These are phyloP conservation scores for Neonothopanus nambi DNA, from an alignment of 1,284 basidiomycete species.

Conservation along the genomic window DNA sequence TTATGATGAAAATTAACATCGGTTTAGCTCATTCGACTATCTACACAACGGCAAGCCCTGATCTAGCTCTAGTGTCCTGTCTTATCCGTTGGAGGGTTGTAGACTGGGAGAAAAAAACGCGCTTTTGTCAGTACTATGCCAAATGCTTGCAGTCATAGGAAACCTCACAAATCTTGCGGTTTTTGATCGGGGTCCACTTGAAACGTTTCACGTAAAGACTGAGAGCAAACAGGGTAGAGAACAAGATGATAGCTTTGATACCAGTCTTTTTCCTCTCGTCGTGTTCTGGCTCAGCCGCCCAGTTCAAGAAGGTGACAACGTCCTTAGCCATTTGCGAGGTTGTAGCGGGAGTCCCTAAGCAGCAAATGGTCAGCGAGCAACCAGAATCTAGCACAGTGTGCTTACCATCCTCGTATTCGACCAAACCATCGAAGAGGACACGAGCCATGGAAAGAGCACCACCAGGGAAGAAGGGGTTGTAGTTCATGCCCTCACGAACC, in stretches of 20 bases:
- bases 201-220: constrained; percentile 91
- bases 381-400: constrained; percentile 2
- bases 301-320: constrained; percentile 91
- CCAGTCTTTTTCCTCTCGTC: constrained; percentile 98
- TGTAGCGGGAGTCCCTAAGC: constrained; percentile 88
- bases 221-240: constrained; percentile 81
- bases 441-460: constrained; percentile 99
- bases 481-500: constrained; percentile 96
- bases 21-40: constrained; percentile 5
- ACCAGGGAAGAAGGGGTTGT: constrained; percentile 97
- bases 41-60: constrained; percentile 6
- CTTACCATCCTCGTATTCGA: constrained; percentile 91
- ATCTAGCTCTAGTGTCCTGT: constrained; percentile 37
- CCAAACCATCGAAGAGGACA: constrained; percentile 92
- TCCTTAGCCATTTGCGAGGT: constrained; percentile 99
- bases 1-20: constrained; percentile 1
- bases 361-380: constrained; percentile 12
- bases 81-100: constrained; percentile 48
- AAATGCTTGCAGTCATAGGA: constrained; percentile 2
- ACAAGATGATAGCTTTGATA: constrained; percentile 89
- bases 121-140: constrained; percentile 5
- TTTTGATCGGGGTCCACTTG: constrained; percentile 94
- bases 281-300: constrained; percentile 97
- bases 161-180: constrained; percentile 84
- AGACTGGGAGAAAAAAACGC: constrained; percentile 33